Conservation (phyloP, 2,329 filamentous ascomycete genomes). For the Byssothecium circinans region DNA sequence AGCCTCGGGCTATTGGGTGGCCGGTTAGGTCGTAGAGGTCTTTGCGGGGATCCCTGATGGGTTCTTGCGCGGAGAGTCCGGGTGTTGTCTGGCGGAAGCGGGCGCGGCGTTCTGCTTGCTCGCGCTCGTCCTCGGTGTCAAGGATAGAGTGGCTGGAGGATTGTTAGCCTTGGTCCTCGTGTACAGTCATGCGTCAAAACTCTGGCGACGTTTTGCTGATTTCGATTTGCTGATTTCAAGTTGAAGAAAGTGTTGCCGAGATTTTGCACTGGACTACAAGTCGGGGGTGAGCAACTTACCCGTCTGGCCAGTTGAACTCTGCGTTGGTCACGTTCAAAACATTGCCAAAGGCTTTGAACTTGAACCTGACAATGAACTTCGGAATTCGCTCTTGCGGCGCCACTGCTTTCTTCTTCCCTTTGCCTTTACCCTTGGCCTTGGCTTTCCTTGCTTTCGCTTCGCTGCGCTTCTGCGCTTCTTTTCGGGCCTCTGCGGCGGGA, state of each 20-base stretch:
- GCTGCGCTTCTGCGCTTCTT: neutral
- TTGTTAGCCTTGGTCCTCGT: constrained; percentile 14
- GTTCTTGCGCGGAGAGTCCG: constrained; percentile 9
- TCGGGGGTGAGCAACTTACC: neutral
- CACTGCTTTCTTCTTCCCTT: neutral
- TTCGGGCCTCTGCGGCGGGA: constrained; percentile 1
- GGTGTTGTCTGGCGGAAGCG: neutral
- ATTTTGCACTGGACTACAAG: neutral
- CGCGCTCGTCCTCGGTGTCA: constrained; percentile 5
- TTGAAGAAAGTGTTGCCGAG: too few relatives aligned
- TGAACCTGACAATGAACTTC: constrained; percentile 4
- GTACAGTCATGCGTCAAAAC: too few relatives aligned
- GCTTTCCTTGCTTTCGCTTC: neutral
- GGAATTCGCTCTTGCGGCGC: neutral
- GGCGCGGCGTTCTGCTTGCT: constrained; percentile 1
- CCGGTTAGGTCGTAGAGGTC: constrained; percentile 34
- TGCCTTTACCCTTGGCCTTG: neutral
- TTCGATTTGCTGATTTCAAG: too few relatives aligned
- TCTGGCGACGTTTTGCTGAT: too few relatives aligned
- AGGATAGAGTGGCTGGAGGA: neutral
- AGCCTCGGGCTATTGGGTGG: constrained; percentile 39
- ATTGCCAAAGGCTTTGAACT: constrained; percentile 2
- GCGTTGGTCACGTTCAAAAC: constrained; percentile 23
- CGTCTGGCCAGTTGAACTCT: constrained; percentile 31
- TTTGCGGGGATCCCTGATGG: constrained; percentile 27